phyloP scores from a whole-genome alignment of 768 basidiomycete species.

The Rickenella mellea region DNA sequence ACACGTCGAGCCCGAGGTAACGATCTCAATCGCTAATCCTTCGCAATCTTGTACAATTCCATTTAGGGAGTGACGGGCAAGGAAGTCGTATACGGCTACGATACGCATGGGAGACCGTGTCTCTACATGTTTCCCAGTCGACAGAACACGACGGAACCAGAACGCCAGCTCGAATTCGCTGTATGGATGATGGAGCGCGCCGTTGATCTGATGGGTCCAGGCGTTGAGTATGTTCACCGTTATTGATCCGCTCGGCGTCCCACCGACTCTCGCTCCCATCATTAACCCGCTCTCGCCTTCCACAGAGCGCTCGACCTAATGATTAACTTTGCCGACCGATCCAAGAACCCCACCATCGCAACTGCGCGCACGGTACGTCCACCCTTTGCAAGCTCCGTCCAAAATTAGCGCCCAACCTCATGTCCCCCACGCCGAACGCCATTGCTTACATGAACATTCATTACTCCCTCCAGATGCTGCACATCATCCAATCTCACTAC shows the following conservation, averaged over 20 bases:
- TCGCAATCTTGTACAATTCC: not conserved
- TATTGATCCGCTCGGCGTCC: not conserved
- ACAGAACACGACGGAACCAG: constrained; percentile 69
- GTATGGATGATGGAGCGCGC: constrained; percentile 74
- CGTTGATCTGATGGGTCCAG: constrained; percentile 70
- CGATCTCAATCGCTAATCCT: too few species aligned
- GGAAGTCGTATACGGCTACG: constrained; percentile 69
- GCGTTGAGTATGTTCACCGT: constrained; percentile 55
- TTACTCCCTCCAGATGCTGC: constrained; percentile 37
- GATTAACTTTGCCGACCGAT: constrained; percentile 69
- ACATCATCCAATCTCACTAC: constrained; percentile 74
- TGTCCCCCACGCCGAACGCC: not conserved
- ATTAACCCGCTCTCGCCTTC: not conserved
- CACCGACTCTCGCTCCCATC: not conserved
- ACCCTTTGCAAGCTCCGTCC: not conserved
- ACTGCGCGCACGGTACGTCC: constrained; percentile 26
- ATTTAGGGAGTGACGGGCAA: constrained; percentile 73
- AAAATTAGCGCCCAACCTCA: not conserved
- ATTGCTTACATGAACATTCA: too few species aligned
- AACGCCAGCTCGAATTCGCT: constrained; percentile 60
- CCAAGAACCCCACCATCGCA: constrained; percentile 41
- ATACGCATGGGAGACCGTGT: constrained; percentile 52
- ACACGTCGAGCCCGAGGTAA: constrained; percentile 66
- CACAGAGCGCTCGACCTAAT: constrained; percentile 57
- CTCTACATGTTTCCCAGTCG: constrained; percentile 60